Base-by-base conservation (phyloP, 441 rosid species). In the Populus trichocarpa region DNA sequence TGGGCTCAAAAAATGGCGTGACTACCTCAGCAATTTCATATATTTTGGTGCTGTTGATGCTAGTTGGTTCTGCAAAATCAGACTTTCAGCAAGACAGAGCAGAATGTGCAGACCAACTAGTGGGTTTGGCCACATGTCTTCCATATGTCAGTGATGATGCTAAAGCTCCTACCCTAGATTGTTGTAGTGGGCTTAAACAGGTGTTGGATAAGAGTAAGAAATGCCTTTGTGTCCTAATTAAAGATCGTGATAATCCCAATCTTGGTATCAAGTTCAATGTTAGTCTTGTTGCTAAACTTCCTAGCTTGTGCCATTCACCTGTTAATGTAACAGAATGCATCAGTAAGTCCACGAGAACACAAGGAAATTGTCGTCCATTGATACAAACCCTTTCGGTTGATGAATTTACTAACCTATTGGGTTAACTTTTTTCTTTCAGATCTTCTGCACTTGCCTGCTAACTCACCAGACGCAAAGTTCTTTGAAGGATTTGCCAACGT, bases 171-270 rank as follows among this genome's bases (percentile, higher is more conserved):
- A 87, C 95, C 26, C 23, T 82, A 7, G 98, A 93, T 40, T 95
- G 98, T 74, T 95, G 98, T 81, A 73, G 76, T 0, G 98, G 98
- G 26, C 82, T 95, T 9, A 86, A 86, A 46, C 86, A 84, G 69
- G 93, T 95, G 75, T 70, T 93, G 5, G 80, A 74, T 2, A 91
- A 89, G 84, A 93, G 96, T 88, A 71, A 5, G 79, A 95, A 87
- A 85, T 95, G 98, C 79, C 77, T 93, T 0, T 95, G 97, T 66
- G 26, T 93, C 32, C 80, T 95, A 64, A 80, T 93, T 28, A 90
- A 86, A 86, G 97, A 95, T 75, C 84, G 83, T 32, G 86, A 95
- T 80, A 90, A 95, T 69, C 97, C 98, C 1, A 63, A 57, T 23
- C 93, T 95, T 69, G 98, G 93, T 9, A 76, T 93, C 75, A 86